Evolutionary conservation across 371 early-diverging fungal genomes (phyloP), one percentile per base, ranked within the genome.

Genomic region (Syncephalastrum sp.): DNA sequence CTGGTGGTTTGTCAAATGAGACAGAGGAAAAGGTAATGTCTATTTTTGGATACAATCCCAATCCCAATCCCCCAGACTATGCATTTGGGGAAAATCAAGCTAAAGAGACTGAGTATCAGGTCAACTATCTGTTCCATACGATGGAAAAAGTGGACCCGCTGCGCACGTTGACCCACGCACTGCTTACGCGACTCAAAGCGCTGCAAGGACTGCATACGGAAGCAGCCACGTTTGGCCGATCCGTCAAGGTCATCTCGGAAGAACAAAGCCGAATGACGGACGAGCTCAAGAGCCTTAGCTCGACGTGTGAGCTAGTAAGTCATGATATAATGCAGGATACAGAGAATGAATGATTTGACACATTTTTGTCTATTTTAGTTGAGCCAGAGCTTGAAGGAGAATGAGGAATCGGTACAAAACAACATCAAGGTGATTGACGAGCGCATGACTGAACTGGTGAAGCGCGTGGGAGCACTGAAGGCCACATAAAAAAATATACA

Each of bases 161-260:
- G 45, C 76, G 90, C 42, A 83, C 86, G 16, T 64, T 92, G 54
- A 85, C 93, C 0, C 95, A 94, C 14, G 88, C 89, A 5, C 76
- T 94, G 33, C 78, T 94, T 16, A 75, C 87, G 5, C 86, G 96
- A 51, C 74, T 96, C 55, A 90, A 89, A 58, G 85, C 88, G 2
- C 73, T 96, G 47, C 86, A 91, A 60, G 69, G 73, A 6, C 70
- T 95, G 56, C 97, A 96, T 64, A 77, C 82, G 1, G 93, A 94
- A 59, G 93, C 94, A 2, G 81, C 91, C 6, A 83, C 86, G 41
- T 90, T 91, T 61, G 82, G 88, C 7, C 88, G 89, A 14, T 84
- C 88, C 12, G 75, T 94, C 46, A 82, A 84, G 55, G 78, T 84
- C 65, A 77, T 94, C 56, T 83, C 84, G 7, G 71, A 73, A 44